Base-by-base conservation (phyloP, 2,329 filamentous ascomycete species). In the Zasmidium cellare region DNA sequence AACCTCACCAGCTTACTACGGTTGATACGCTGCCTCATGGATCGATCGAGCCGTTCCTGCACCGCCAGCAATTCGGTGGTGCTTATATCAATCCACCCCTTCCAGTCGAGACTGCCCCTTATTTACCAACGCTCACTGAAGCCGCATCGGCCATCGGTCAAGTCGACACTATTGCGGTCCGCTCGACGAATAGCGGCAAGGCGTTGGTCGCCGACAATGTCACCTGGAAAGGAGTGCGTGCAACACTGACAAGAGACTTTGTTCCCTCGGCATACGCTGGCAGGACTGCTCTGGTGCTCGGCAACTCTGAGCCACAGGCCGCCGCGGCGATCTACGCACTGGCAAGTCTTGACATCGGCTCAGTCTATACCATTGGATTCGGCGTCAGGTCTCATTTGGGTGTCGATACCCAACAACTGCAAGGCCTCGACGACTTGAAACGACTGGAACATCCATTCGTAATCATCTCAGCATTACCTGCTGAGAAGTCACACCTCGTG, bases 351-450 rank as follows among this genome's bases (percentile, higher is more conserved):
- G 86, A 85, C 53, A 86, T 93, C 52, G 87, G 87, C 35, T 88
- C 90, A 56, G 88, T 96, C 41, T 92, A 92, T 73, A 93, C 90
- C 0, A 89, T 93, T 46, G 91, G 91, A 1, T 94, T 96, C 77
- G 86, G 84, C 68, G 68, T 61, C 75, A 84, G 62, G 70, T 51
- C 52, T 56, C 46, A 49, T 16, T 45, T 92, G n/a, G 84, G 86
- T 3, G 79, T 80, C 1, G 86, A 87, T 41, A 82, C 91, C 28
- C 84, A 85, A 61, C 83, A 84, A 11, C 84, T 87, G 60, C 84
- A 82, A 12, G 83, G 85, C 1, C 85, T 94, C 55, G 90, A 94
- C 68, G 90, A 90, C 5, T 89, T 94, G 64, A 90, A 92, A 74
- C 86, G 85, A 56, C 82, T 94, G 45, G 87, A 92, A 66, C 84